A percentile compares a stretch with the other conserved stretches of the same genome.
Evolutionary conservation across 805 yeast genomes (phyloP).

Genomic region (Wickerhamiella alocasiicola): DNA sequence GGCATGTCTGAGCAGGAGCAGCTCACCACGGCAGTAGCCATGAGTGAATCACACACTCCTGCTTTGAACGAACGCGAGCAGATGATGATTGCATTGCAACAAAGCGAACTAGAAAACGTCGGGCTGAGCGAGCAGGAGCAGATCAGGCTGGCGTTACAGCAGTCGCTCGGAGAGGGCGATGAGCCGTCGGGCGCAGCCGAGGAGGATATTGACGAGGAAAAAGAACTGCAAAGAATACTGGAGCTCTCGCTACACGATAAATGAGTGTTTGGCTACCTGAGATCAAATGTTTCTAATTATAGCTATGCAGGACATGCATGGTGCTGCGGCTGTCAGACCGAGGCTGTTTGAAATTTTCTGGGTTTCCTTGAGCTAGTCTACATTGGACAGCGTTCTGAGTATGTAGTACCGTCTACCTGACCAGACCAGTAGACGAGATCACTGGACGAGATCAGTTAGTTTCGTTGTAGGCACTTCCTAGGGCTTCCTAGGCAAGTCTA

Average conservation of each 20-base stretch:
- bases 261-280: no score
- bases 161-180: conserved; percentile 13
- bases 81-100: conserved; percentile 3
- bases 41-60: conserved; percentile 16
- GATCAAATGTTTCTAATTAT: no score
- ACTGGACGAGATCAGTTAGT: no score
- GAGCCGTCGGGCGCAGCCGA: background rate
- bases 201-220: background rate
- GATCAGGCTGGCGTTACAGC: conserved; percentile 12
- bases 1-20: conserved; percentile 25
- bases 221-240: background rate
- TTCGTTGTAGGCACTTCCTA: no score
- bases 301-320: no score
- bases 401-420: no score
- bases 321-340: no score
- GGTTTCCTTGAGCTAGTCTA: no score
- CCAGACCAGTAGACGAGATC: no score
- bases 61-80: conserved; percentile 3
- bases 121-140: conserved; percentile 16
- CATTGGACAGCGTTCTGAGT: no score
- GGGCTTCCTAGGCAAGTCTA: no score
- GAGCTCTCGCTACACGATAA: background rate
- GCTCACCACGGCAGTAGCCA: conserved; percentile 24
- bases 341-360: no score
- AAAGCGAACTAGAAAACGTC: background rate